Base-by-base conservation (phyloP, 352 stramenopile genomes). In the Thalassiosira livingstoniorum region DNA sequence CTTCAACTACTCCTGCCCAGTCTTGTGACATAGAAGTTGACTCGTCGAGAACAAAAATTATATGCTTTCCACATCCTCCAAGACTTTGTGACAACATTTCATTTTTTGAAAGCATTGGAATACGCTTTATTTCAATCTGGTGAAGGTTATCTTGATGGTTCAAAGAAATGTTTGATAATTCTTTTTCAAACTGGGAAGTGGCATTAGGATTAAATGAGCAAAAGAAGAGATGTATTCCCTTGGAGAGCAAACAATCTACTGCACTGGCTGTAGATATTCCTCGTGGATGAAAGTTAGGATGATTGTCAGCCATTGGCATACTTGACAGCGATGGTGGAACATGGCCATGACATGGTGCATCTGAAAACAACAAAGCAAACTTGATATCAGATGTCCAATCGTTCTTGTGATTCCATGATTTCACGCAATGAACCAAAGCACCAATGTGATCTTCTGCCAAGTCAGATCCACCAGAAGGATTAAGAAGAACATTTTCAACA, bases 341-440 rank as follows among this genome's bases (percentile, higher is more conserved):
- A 18, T 88, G 64, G 10, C 87, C 83, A 77, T 92, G 87, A 45
- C 81, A 60, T 60, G 87, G 66, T 62, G 87, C 82, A 80, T 92
- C 87, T 47, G 87, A 82, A 25, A 92, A 79, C 4, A 92, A 27
- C 21, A 92, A 51, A 35, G 90, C 68, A 57, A 73, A 87, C 63
- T 92, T 92, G 31, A 90, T 85, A 34, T 77, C 63, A 34, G 80
- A 83, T 54, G 71, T 70, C 87, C 87, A 92, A 76, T 90, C 83
- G 35, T 74, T 54, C 18, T 11, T 7, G 29, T 71, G 29, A 61
- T 85, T 76, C 84, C 83, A 90, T 61, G 23, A 66, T 29, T 32
- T 80, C 35, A 42, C 32, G 69, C 77, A 85, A 47, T 68, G 71
- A 60, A 87, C 10, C 34, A 92, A 83, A 1, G 87, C 87, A 57